Percentiles rank a stretch among this genome's conserved stretches.
Conservation (phyloP, 345 rosid species). For the Geranium brycei region DNA sequence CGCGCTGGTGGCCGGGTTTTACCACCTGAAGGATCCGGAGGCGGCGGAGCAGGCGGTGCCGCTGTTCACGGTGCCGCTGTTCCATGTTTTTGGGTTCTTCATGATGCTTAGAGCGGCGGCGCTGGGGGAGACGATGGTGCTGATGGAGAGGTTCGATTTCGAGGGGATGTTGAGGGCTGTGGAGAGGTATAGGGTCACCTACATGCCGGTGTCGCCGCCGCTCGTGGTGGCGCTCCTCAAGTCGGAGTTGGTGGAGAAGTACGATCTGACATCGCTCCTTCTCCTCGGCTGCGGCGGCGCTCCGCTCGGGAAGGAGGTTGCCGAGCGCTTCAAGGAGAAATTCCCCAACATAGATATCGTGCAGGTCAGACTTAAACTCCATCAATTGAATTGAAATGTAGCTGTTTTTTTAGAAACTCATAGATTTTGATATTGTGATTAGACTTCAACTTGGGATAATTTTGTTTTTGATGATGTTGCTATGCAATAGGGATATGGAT, state of each 20-base stretch:
- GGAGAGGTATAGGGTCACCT: conserved; percentile 42
- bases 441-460: too few species aligned
- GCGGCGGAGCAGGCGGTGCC: conserved; percentile 19
- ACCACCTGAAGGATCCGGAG: conserved; percentile 8
- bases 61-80: conserved; percentile 35
- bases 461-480: background rate
- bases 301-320: conserved; percentile 55
- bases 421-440: too few species aligned
- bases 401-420: background rate
- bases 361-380: conserved; percentile 31
- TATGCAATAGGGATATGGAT: conserved; percentile 64
- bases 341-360: conserved; percentile 54
- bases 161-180: conserved; percentile 25
- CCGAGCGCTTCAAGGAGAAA: conserved; percentile 17
- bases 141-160: conserved; percentile 36
- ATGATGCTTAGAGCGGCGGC: conserved; percentile 22
- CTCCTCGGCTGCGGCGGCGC: conserved; percentile 65
- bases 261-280: conserved; percentile 51
- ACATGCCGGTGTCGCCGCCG: conserved; percentile 80
- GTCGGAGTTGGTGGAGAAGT: conserved; percentile 51
- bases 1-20: conserved; percentile 38
- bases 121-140: conserved; percentile 29
- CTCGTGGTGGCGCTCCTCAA: conserved; percentile 51
- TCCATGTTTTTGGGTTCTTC: conserved; percentile 37
- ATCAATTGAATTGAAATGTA: background rate